A percentile compares a stretch with the other conserved stretches of the same genome.
phyloP scores from a whole-genome alignment of 2,329 filamentous ascomycete species.

The Colletotrichum sojae region DNA sequence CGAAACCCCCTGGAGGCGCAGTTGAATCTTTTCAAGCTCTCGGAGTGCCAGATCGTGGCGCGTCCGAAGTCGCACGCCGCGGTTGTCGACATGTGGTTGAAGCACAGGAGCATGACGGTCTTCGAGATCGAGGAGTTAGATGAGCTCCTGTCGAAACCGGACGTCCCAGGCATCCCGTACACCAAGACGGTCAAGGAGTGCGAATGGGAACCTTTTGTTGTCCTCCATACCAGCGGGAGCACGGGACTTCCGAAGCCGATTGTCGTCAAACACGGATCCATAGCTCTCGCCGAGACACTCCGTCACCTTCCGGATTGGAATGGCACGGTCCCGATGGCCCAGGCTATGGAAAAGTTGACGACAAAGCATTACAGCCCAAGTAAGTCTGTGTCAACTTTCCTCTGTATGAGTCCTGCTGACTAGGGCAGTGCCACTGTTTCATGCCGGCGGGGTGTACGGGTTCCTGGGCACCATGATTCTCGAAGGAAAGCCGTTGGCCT shows the following conservation, averaged over 20 bases:
- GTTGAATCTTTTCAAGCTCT: conserved; percentile 60
- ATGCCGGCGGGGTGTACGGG: conserved; percentile 52
- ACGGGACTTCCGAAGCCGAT: conserved; percentile 63
- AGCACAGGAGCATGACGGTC: conserved; percentile 54
- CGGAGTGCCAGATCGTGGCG: conserved; percentile 57
- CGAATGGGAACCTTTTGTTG: conserved; percentile 56
- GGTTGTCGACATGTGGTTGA: conserved; percentile 54
- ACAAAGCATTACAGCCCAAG: conserved; percentile 16
- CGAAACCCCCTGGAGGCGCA: conserved; percentile 62
- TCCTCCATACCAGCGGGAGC: conserved; percentile 63
- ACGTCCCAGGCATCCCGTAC: conserved; percentile 53
- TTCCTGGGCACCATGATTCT: conserved; percentile 48
- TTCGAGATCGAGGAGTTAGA: conserved; percentile 51
- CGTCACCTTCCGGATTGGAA: conserved; percentile 18
- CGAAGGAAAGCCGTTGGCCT: conserved; percentile 45
- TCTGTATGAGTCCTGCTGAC: background rate
- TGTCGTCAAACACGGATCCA: conserved; percentile 54
- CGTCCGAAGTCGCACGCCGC: conserved; percentile 49
- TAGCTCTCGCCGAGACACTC: conserved; percentile 50
- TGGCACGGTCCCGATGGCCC: conserved; percentile 43
- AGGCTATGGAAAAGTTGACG: conserved; percentile 49
- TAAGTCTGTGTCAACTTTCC: no score
- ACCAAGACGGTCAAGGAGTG: conserved; percentile 57
- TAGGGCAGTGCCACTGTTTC: conserved; percentile 54
- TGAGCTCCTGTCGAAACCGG: conserved; percentile 52